These are phyloP conservation scores for Puccinia horiana DNA, from an alignment of 1,284 basidiomycete genomes.

Conservation along the genomic window DNA sequence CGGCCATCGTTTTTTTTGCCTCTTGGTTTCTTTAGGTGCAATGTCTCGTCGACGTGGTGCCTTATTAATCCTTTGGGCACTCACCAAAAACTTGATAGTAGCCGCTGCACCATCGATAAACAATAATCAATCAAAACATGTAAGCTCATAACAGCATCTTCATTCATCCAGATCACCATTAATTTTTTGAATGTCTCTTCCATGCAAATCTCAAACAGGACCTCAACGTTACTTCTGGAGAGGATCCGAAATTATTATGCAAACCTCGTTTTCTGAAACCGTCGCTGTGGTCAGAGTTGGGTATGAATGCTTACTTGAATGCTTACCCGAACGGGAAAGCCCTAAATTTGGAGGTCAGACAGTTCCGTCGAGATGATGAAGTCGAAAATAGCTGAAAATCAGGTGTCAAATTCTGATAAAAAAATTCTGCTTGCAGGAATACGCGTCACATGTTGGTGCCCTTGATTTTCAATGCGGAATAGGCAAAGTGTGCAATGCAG, in stretches of 20 bases:
- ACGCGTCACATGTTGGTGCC: constrained; percentile 35
- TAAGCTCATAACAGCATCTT: not conserved
- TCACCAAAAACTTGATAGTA: not conserved
- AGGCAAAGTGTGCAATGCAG: constrained; percentile 47
- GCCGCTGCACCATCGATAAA: not conserved
- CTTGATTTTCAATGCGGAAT: constrained; percentile 44
- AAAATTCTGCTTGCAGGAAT: constrained; percentile 15
- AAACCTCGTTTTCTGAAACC: constrained; percentile 14
- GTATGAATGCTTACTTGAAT: constrained; percentile 35
- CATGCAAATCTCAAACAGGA: not conserved
- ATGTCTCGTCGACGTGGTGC: not conserved
- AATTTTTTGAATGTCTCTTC: too few species aligned
- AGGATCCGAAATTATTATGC: constrained; percentile 2
- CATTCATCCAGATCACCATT: not conserved
- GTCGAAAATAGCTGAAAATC: not conserved
- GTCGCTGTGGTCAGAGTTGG: constrained; percentile 21
- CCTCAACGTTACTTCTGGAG: not conserved
- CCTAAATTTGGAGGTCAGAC: constrained; percentile 31
- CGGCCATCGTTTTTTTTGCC: too few species aligned
- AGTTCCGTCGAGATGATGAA: not conserved
- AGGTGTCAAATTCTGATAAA: not conserved
- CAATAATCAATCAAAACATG: not conserved
- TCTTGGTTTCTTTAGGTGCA: not conserved
- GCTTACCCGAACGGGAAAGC: constrained; percentile 26
- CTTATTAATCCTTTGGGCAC: not conserved